phyloP scores from a whole-genome alignment of 2,329 filamentous ascomycete species.

The Lasiodiplodia sp. region DNA sequence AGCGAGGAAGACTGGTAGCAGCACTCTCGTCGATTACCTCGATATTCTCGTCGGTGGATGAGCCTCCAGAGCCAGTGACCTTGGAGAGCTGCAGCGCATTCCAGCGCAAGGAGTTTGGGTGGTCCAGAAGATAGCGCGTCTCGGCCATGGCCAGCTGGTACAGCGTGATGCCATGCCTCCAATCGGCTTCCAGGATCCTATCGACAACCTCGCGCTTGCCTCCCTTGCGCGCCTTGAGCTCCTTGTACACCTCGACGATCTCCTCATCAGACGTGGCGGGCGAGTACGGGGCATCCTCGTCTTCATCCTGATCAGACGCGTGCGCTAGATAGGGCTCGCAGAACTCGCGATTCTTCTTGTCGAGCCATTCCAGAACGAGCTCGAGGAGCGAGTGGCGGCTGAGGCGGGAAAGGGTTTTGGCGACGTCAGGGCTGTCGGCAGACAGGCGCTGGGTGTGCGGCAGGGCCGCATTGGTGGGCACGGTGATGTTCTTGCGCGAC shows the following conservation, averaged over 20 bases:
- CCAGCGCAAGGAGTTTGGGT: constrained; percentile 60
- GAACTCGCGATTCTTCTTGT: constrained; percentile 66
- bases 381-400: constrained; percentile 75
- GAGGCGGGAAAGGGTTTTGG: constrained; percentile 72
- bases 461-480: constrained; percentile 75
- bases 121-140: constrained; percentile 61
- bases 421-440: constrained; percentile 68
- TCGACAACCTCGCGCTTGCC: constrained; percentile 63
- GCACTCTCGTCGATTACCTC: constrained; percentile 49
- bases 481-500: constrained; percentile 55
- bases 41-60: constrained; percentile 37
- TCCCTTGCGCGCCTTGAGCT: constrained; percentile 53
- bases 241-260: constrained; percentile 62
- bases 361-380: constrained; percentile 79
- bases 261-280: constrained; percentile 70
- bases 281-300: constrained; percentile 70
- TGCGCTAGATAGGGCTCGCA: constrained; percentile 65
- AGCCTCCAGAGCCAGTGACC: constrained; percentile 40
- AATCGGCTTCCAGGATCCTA: constrained; percentile 64
- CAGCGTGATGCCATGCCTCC: constrained; percentile 62
- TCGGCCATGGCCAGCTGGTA: constrained; percentile 64
- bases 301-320: constrained; percentile 55
- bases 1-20: constrained; percentile 65
- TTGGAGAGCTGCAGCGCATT: constrained; percentile 58
- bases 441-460: constrained; percentile 75